Base-by-base conservation (phyloP, 805 yeast species). In the Ogataea pini region DNA sequence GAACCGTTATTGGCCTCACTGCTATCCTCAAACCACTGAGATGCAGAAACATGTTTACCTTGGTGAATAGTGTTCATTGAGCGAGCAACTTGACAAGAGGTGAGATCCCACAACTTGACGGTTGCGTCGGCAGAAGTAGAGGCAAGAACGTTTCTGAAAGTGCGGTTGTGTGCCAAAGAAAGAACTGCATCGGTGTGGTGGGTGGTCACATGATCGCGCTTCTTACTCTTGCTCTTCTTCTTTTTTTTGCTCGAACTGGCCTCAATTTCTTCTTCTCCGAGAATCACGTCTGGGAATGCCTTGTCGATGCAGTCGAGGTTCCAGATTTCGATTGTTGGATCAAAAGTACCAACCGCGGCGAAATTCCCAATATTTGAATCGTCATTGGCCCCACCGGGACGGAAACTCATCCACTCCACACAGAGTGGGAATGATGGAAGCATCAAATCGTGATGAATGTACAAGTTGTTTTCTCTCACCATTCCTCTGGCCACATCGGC, bases 261-360 rank as follows among this genome's bases (percentile, higher is more conserved):
- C 32, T 70, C 75, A 17, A 72, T 70, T 38, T 75, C 75, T 9
- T 82, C 82, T 63, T 87, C 96, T 44, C 99, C 98, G 51, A 94
- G 75, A 53, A 94, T 89, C 57, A 86, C 78, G 63, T 91, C 96
- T 12, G 99, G 99, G 77, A 88, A 92, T 22, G 96, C 92, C 61
- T 89, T 89, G 58, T 94, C 98, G 29, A 92, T 75, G 54, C 85
- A 83, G 66, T 94, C 99, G 61, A 94, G 73, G 68, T 94, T 90
- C 98, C 98, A 94, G 52, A 94, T 79, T 71, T 94, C 99, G 68
- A 94, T 92, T 63, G 87, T 95, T 34, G 99, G 99, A 59, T 92
- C 98, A 65, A 94, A 92, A 2, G 98, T 88, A 64, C 98, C 98
- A 55, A 94, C 75, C 12, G 99, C 99, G 2, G 96, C 98, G 69